These are phyloP conservation scores for Fusarium decemcellulare DNA, from an alignment of 2,329 filamentous ascomycete genomes.

Conservation along the genomic window DNA sequence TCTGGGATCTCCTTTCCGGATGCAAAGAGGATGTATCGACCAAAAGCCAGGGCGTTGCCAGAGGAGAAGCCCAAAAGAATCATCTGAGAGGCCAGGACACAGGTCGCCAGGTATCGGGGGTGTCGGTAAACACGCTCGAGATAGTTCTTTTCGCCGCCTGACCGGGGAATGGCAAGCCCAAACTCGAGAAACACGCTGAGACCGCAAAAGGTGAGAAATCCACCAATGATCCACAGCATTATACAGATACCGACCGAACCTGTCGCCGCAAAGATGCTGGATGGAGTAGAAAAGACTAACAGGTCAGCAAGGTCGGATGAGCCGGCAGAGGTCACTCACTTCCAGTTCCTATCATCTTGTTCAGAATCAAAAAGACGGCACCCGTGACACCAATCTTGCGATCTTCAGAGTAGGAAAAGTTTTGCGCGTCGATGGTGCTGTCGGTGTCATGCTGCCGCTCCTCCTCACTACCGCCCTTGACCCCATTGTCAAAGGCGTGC, in stretches of 20 bases:
- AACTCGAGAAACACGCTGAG: slow-evolving; percentile 75
- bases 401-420: slow-evolving; percentile 56
- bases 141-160: slow-evolving; percentile 77
- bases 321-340: slow-evolving; percentile 54
- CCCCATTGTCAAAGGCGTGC: slow-evolving; percentile 1
- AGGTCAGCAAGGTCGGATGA: not conserved
- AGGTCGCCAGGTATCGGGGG: slow-evolving; percentile 71
- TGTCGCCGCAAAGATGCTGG: slow-evolving; percentile 65
- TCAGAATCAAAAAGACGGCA: slow-evolving; percentile 68
- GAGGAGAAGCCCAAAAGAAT: slow-evolving; percentile 73
- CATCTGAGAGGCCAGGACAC: slow-evolving; percentile 73
- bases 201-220: slow-evolving; percentile 70
- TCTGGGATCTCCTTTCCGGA: slow-evolving; percentile 62
- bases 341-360: slow-evolving; percentile 72
- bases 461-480: slow-evolving; percentile 36
- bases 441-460: slow-evolving; percentile 32
- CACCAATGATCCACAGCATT: slow-evolving; percentile 55
- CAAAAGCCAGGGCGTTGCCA: slow-evolving; percentile 71
- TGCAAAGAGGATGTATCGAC: slow-evolving; percentile 70
- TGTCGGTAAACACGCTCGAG: slow-evolving; percentile 73
- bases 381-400: slow-evolving; percentile 67
- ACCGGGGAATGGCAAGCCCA: slow-evolving; percentile 72
- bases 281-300: slow-evolving; percentile 68
- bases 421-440: slow-evolving; percentile 57
- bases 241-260: slow-evolving; percentile 62